phyloP scores from a whole-genome alignment of 2,329 filamentous ascomycete species.

The Alternaria angustiovoidea region DNA sequence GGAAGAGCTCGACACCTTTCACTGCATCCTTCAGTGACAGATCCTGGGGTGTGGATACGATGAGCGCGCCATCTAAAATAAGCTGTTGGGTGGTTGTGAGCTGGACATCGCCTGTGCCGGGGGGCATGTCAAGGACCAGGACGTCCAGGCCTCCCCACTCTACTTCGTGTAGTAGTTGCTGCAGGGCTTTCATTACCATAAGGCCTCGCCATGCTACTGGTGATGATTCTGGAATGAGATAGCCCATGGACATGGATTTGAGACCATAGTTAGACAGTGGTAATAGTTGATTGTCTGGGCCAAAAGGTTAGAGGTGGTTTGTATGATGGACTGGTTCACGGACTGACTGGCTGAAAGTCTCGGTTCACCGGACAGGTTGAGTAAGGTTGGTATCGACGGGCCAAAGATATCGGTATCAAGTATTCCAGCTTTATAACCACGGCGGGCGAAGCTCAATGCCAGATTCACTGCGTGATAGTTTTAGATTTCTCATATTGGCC shows the following conservation, averaged over 20 bases:
- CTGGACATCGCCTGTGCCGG: slow-evolving; percentile 94
- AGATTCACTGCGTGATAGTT: slow-evolving; percentile 69
- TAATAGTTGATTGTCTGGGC: slow-evolving; percentile 76
- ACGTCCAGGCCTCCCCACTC: slow-evolving; percentile 91
- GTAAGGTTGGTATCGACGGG: slow-evolving; percentile 88
- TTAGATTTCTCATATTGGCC: slow-evolving; percentile 6
- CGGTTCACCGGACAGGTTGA: slow-evolving; percentile 82
- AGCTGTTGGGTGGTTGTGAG: slow-evolving; percentile 97
- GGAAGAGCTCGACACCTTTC: slow-evolving; percentile 92
- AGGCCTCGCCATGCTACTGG: slow-evolving; percentile 94
- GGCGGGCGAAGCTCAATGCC: slow-evolving; percentile 82
- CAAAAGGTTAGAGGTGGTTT: slow-evolving; percentile 9
- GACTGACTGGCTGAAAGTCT: slow-evolving; percentile 73
- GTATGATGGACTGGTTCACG: background rate
- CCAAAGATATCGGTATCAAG: slow-evolving; percentile 97
- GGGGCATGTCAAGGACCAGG: slow-evolving; percentile 88
- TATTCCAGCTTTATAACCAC: slow-evolving; percentile 83
- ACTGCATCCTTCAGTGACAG: slow-evolving; percentile 91
- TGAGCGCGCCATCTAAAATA: slow-evolving; percentile 82
- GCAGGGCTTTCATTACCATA: slow-evolving; percentile 97
- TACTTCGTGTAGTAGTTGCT: slow-evolving; percentile 93
- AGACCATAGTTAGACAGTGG: slow-evolving; percentile 94
- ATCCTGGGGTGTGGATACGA: slow-evolving; percentile 93
- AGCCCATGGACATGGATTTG: slow-evolving; percentile 99
- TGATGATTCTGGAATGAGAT: slow-evolving; percentile 79